Base-by-base conservation (phyloP, 768 basidiomycete genomes). In the Trametes cingulata region DNA sequence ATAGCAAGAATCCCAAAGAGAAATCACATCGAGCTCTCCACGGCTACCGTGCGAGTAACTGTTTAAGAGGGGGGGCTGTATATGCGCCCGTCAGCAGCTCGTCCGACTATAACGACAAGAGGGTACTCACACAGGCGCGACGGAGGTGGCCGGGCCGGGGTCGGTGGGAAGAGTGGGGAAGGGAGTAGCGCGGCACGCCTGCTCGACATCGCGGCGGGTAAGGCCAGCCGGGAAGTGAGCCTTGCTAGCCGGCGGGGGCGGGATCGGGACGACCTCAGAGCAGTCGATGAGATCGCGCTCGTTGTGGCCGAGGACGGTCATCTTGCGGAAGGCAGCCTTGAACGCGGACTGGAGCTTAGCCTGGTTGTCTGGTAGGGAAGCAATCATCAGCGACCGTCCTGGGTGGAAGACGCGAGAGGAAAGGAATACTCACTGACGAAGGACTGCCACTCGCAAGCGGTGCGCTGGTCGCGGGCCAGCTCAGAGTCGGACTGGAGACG, bases 361-460 rank as follows among this genome's bases (percentile, higher is more conserved):
- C 56, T 74, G 71, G 33, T 73, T 48, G 47, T 68, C 42, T 36
- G 45, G 36, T 33, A 55, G 3, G 4, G 15, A 14, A 10, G 12
- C 20, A 27, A 12, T 37, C 17, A 47, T 33, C 17, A n/a, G 15
- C 9, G 24, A 15, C 29, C 6, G 20, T 6, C n/a, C 5, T 6
- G 4, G 7, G 6, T 22, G 20, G 20, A 22, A n/a, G 39, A 8
- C 13, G n/a, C n/a, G n/a, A n/a, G 33, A 22, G 33, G 27, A 29
- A 17, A 12, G 22, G 22, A 1, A 39, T 54, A 54, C 53, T 17
- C 33, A 46, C 60, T 60, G 56, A 71, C 64, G 56, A 70, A 67
- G 19, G 56, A 62, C 59, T 74, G 73, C 73, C 73, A 74, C 24
- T 62, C 48, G 65, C 73, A 74, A 12, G 72, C 72, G 9, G 73